phyloP scores from a whole-genome alignment of 352 stramenopile genomes.

The Phytophthora sp. region DNA sequence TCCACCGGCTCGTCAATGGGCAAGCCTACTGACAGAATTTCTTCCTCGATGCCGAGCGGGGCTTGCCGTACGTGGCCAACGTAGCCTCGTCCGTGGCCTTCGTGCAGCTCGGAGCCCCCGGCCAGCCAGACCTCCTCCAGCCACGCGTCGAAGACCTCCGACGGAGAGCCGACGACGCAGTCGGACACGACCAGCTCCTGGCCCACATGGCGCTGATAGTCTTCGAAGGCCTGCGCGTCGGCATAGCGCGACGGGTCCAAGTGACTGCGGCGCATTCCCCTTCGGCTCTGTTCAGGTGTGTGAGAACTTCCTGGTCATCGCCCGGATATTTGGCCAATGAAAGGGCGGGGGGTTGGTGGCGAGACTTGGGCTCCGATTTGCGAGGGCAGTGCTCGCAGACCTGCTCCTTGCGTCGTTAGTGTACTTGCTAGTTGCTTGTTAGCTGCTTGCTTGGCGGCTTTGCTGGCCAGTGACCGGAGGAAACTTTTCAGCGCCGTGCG shows the following conservation, averaged over 20 bases:
- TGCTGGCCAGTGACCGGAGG: conserved; percentile 25
- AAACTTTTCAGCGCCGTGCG: conserved; percentile 37
- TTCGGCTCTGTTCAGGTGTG: conserved; percentile 1
- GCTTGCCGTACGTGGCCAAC: conserved; percentile 58
- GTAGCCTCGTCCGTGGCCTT: conserved; percentile 55
- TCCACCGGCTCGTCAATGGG: conserved; percentile 30
- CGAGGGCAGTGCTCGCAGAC: no score
- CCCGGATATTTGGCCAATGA: conserved; percentile 31
- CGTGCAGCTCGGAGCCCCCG: conserved; percentile 41
- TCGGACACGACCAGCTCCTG: conserved; percentile 69
- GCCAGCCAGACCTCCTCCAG: conserved; percentile 56
- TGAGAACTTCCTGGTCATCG: not conserved
- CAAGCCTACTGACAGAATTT: conserved; percentile 66
- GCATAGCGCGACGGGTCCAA: conserved; percentile 41
- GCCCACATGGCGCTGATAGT: conserved; percentile 52
- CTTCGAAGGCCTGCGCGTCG: conserved; percentile 47
- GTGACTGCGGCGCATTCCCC: conserved; percentile 24
- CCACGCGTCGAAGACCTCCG: conserved; percentile 74
- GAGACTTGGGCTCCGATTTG: not conserved
- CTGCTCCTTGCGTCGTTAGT: no score
- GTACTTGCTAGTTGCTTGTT: conserved; percentile 1
- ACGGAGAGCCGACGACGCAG: conserved; percentile 48
- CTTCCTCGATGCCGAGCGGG: conserved; percentile 61
- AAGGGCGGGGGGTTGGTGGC: not conserved
- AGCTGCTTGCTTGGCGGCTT: not conserved